phyloP scores from a whole-genome alignment of 108 stramenopile species.

The Pseudonitzschia multistriata region DNA sequence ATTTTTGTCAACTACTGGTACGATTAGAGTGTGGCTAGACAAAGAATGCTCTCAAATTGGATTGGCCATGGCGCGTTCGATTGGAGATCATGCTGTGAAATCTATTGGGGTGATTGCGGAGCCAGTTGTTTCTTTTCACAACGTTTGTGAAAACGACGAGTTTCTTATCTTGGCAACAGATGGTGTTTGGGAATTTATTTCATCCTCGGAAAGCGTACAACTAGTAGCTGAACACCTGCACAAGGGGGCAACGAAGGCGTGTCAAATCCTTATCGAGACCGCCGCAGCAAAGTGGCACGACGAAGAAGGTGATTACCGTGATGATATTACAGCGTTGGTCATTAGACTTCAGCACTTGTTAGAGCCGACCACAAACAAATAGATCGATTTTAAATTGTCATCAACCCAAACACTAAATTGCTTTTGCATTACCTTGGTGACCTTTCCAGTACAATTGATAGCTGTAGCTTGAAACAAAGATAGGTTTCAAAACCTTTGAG shows the following conservation, averaged over 20 bases:
- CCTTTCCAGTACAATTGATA: too few species aligned
- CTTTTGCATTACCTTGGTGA: too few species aligned
- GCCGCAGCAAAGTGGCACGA: conserved; percentile 92
- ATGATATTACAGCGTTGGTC: conserved; percentile 94
- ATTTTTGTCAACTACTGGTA: too few species aligned
- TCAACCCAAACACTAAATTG: too few species aligned
- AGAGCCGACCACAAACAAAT: conserved; percentile 5
- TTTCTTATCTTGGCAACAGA: conserved; percentile 91
- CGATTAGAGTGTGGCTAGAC: conserved; percentile 87
- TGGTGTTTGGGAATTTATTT: conserved; percentile 97
- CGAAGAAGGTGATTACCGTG: conserved; percentile 94
- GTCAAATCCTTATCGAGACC: conserved; percentile 82
- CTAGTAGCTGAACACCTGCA: conserved; percentile 60
- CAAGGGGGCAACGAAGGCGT: conserved; percentile 68
- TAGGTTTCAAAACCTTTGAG: too few species aligned
- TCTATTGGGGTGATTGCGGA: conserved; percentile 90
- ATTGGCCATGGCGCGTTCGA: conserved; percentile 91
- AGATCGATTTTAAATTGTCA: too few species aligned
- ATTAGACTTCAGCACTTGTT: conserved; percentile 66
- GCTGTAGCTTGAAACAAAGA: too few species aligned
- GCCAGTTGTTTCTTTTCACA: conserved; percentile 80
- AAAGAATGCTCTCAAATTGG: conserved; percentile 88
- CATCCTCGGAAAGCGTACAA: conserved; percentile 67
- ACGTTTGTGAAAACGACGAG: conserved; percentile 55
- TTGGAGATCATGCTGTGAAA: conserved; percentile 95